A percentile compares a stretch with the other conserved stretches of the same genome.
These are phyloP conservation scores for Pythium phragmiticola DNA, from an alignment of 352 stramenopile genomes.

Conservation along the genomic window DNA sequence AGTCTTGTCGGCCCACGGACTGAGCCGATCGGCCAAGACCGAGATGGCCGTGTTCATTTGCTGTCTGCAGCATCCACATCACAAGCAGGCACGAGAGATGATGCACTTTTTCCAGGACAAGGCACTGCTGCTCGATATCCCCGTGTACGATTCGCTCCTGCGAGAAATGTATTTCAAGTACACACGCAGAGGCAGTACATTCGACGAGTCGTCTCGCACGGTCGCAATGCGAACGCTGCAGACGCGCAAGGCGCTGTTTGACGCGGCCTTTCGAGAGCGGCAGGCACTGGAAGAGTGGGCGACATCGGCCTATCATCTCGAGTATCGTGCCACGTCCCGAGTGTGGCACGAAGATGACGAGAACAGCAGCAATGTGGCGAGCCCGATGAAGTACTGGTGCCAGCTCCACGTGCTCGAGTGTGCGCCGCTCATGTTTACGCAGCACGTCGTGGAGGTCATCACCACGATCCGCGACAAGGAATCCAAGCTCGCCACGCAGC, in stretches of 20 bases:
- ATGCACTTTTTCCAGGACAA: slow-evolving; percentile 50
- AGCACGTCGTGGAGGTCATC: slow-evolving; percentile 67
- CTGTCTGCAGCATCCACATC: slow-evolving; percentile 48
- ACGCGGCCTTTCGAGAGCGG: slow-evolving; percentile 47
- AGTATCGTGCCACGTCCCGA: slow-evolving; percentile 1
- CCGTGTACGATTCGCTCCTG: slow-evolving; percentile 68
- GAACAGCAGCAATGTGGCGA: slow-evolving; percentile 6
- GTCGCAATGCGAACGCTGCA: slow-evolving; percentile 60
- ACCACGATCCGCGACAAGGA: slow-evolving; percentile 71
- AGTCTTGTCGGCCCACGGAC: slow-evolving; percentile 40
- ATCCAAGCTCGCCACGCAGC: slow-evolving; percentile 50
- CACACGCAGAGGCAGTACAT: slow-evolving; percentile 49
- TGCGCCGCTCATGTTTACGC: slow-evolving; percentile 65
- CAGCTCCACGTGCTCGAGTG: slow-evolving; percentile 38
- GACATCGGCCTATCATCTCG: slow-evolving; percentile 9
- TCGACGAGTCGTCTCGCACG: slow-evolving; percentile 61
- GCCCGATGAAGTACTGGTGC: slow-evolving; percentile 56
- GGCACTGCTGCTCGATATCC: slow-evolving; percentile 45
- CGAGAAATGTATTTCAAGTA: slow-evolving; percentile 82
- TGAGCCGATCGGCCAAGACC: slow-evolving; percentile 48
- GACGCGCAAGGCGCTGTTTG: slow-evolving; percentile 55
- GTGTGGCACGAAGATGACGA: slow-evolving; percentile 5
- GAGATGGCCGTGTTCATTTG: slow-evolving; percentile 66
- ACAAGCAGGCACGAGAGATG: slow-evolving; percentile 35
- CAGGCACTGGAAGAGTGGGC: slow-evolving; percentile 31